Evolutionary conservation across 805 yeast genomes (phyloP), one percentile per base, ranked within the genome.

Genomic region (Saccharomyces kudriavzevii): DNA sequence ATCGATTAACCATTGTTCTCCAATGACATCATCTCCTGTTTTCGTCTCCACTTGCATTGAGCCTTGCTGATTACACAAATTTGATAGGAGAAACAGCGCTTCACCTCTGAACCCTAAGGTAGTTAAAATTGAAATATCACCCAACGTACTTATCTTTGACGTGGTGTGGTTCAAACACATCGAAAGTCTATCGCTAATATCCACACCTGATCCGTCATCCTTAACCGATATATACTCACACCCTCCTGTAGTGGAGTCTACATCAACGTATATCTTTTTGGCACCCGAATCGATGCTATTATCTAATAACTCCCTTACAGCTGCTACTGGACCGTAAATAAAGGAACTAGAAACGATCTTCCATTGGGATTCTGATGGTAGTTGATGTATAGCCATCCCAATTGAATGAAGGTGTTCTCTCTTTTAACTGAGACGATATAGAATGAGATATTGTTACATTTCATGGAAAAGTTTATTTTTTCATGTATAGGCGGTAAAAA

Each of bases 91-190:
- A 58, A 68, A 70, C 6, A 80, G 60, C 0, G 82, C 81, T 54
- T 77, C 78, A 6, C 83, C 84, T 61, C 80, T 66, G 55, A 75
- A 79, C 0, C 84, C 83, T 51, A 75, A 66, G 0, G 79, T 68
- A 1, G 53, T 26, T 4, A 72, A 51, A 2, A 43, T 47, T 3
- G 59, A 53, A 8, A 78, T 52, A 35, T 75, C 77, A 0, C 61
- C 62, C 8, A 63, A 31, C 0, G 55, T 51, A 0, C 55, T 40
- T 2, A 77, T 58, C 54, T 77, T 79, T 0, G 81, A 77, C 1
- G 83, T 79, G 10, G 74, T 64, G 49, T 68, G 66, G 49, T 70
- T 70, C 31, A 66, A 51, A 52, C 79, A 75, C 67, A 75, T 63
- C 6, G 68, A 8, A 0, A 56, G 48, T n/a, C 75, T 52, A 51